Conservation (phyloP, 2,329 filamentous ascomycete genomes). For the Ceratocystis variospora region DNA sequence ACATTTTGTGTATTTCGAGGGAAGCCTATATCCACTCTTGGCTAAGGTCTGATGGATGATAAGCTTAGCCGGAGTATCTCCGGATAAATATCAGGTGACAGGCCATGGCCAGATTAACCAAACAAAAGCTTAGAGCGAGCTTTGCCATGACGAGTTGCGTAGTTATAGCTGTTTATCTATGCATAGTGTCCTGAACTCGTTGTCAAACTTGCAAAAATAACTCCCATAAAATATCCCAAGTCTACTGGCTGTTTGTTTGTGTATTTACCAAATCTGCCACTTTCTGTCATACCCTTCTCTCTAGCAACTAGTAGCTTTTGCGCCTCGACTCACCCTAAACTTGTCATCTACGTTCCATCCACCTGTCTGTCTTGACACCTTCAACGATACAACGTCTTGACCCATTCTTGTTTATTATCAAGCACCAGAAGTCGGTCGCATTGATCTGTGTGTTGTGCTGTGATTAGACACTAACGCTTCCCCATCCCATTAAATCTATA, state of each 20-base stretch:
- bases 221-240: neutral
- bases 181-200: neutral
- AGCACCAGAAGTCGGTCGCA: neutral
- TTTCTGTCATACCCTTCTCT: neutral
- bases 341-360: neutral
- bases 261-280: neutral
- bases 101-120: neutral
- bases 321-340: neutral
- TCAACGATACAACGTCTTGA: neutral
- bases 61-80: neutral
- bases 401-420: neutral
- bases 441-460: neutral
- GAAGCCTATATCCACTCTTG: neutral
- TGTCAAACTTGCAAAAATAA: neutral
- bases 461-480: neutral
- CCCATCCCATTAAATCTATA: neutral
- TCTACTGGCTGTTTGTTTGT: neutral
- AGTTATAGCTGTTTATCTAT: neutral
- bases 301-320: neutral
- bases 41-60: neutral
- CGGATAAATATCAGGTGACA: neutral
- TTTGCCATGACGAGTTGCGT: neutral
- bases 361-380: neutral
- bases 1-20: too few relatives aligned
- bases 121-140: conserved; percentile 4